These are phyloP conservation scores for Suillus decipiens DNA, from an alignment of 768 basidiomycete species.

Conservation along the genomic window DNA sequence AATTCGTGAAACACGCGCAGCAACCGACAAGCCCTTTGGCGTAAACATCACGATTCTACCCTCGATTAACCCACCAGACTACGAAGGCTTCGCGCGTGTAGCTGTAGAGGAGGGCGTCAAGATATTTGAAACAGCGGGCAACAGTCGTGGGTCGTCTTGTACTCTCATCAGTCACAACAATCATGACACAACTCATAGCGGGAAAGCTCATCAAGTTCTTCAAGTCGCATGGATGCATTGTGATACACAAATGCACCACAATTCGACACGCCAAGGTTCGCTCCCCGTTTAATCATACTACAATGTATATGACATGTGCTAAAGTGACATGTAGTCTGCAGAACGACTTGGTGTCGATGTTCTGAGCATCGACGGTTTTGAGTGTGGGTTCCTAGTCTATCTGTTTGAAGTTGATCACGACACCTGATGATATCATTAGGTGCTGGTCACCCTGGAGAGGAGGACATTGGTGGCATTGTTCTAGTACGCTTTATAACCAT, in stretches of 20 bases:
- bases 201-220: slow-evolving; percentile 78
- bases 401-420: slow-evolving; percentile 11
- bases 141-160: slow-evolving; percentile 62
- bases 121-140: slow-evolving; percentile 93
- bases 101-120: slow-evolving; percentile 86
- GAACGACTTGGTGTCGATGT: slow-evolving; percentile 82
- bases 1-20: slow-evolving; percentile 72
- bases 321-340: slow-evolving; percentile 45
- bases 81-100: slow-evolving; percentile 77
- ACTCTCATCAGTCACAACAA: background rate
- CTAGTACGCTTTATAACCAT: slow-evolving; percentile 47
- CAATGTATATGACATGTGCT: slow-evolving; percentile 4
- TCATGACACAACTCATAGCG: slow-evolving; percentile 42
- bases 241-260: slow-evolving; percentile 91
- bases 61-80: slow-evolving; percentile 88
- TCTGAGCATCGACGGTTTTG: slow-evolving; percentile 88
- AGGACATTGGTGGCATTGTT: slow-evolving; percentile 87
- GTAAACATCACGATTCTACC: slow-evolving; percentile 89
- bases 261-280: slow-evolving; percentile 81
- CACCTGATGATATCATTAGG: slow-evolving; percentile 43
- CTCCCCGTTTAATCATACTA: slow-evolving; percentile 27
- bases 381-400: slow-evolving; percentile 54
- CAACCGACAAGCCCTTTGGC: slow-evolving; percentile 78
- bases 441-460: slow-evolving; percentile 93
- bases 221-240: slow-evolving; percentile 73